These are phyloP conservation scores for Nannochloropsis oceanica DNA, from an alignment of 108 stramenopile genomes.

Conservation along the genomic window DNA sequence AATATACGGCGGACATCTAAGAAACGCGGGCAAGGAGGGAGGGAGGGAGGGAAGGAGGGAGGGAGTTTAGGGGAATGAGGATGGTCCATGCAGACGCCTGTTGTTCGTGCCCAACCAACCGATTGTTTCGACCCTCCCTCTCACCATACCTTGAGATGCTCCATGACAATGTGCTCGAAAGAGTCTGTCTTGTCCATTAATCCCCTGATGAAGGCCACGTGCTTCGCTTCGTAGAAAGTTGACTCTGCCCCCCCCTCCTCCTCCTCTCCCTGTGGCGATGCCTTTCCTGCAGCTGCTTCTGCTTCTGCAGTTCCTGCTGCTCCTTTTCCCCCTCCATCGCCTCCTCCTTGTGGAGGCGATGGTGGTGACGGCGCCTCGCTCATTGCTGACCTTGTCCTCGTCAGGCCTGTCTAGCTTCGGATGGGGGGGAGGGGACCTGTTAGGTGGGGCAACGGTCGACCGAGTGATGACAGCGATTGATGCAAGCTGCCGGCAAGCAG, in stretches of 20 bases:
- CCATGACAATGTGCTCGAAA: constrained; percentile 76
- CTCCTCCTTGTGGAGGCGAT: neutral
- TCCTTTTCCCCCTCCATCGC: neutral
- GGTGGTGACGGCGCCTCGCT: no score
- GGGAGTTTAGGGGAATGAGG: neutral
- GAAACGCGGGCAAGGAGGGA: constrained; percentile 12
- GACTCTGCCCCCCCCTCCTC: neutral
- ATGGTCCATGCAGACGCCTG: neutral
- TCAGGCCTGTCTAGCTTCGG: no score
- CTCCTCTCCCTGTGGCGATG: neutral
- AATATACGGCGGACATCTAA: constrained; percentile 83
- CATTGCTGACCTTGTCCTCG: no score
- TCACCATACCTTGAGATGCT: constrained; percentile 46
- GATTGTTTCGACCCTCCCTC: neutral
- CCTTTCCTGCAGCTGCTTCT: neutral
- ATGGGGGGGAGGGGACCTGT: no score
- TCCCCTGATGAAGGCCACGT: neutral
- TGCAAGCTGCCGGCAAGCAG: no score
- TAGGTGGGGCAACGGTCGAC: no score
- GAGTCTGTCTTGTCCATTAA: constrained; percentile 31
- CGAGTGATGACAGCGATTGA: no score
- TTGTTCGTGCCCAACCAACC: no score
- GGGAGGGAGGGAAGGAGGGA: neutral
- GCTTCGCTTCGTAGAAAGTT: neutral
- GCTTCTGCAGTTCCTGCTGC: no score